Base-by-base conservation (phyloP, 495 filamentous ascomycete genomes). In the Penicillium paxilli region DNA sequence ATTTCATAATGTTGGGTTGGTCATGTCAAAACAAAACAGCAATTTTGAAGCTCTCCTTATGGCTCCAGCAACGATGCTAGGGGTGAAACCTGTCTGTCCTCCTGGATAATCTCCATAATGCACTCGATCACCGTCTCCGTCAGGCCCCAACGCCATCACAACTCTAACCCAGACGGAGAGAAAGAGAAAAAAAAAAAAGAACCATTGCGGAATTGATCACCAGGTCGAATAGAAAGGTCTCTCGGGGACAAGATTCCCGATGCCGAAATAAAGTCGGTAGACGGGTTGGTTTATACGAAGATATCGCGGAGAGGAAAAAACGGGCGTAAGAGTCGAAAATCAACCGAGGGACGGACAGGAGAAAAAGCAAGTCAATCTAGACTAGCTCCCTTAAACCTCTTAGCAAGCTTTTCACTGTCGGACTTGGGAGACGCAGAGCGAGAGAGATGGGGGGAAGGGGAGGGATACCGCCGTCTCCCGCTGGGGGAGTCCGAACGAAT, bases 361-460 rank as follows among this genome's bases (percentile, higher is more conserved):
- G 25, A 52, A 55, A 44, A 38, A 55, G 49, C 49, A 44, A 56
- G 60, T 75, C 73, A 85, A 66, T 78, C 92, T 84, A 97, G 80
- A 84, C 90, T 96, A 91, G 96, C 85, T 83, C 89, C 89, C 87
- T 92, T 92, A 80, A 97, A 88, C 82, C 90, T 87, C 87, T 97
- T 97, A 96, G 92, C 86, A 90, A 96, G 88, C 66, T 86, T 86
- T 82, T 89, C 89, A 73, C 75, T 72, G 67, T 75, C 77, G 54
- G 66, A 71, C 54, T 68, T 74, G 60, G 74, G 70, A 72, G 76
- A 76, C 52, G 63, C 61, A 59, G 69, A 60, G 62, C 67, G 66
- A 68, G 61, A 64, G 51, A 61, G 41, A 54, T 55, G 65, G 64
- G 61, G 65, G 55, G 55, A 49, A 64, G 50, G 51, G 52, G 63